A percentile compares a stretch with the other conserved stretches of the same genome.
phyloP scores from a whole-genome alignment of 2,329 filamentous ascomycete species.

The Blastomyces gilchristii region DNA sequence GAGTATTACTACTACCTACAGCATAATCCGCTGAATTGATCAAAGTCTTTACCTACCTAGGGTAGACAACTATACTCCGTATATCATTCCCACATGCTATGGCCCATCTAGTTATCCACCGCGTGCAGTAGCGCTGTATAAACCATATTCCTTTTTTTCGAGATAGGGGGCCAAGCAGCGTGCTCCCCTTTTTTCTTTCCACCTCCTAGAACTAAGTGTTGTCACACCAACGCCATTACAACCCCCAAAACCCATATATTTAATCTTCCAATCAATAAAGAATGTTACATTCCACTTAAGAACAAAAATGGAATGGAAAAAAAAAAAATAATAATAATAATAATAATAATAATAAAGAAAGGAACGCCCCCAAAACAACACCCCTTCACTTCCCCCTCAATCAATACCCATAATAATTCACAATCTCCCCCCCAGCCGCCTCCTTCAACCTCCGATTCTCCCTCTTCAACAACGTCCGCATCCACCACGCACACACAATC shows the following conservation, averaged over 20 bases:
- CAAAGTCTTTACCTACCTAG: no score
- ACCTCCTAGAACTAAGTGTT: neutral
- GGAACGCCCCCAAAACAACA: no score
- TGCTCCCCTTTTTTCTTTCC: no score
- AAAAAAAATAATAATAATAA: neutral
- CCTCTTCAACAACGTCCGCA: constrained; percentile 13
- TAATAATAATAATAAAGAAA: no score
- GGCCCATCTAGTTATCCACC: no score
- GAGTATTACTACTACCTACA: no score
- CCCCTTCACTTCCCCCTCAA: neutral
- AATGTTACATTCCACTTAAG: neutral
- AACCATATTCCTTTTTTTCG: no score
- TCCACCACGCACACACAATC: constrained; percentile 18
- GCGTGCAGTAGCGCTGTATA: no score
- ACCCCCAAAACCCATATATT: neutral
- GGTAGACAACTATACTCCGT: no score
- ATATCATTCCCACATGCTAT: no score
- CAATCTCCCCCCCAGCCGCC: neutral
- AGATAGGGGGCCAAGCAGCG: no score
- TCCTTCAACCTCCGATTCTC: constrained; percentile 13
- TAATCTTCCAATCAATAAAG: neutral
- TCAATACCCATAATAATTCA: constrained; percentile 17
- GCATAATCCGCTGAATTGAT: no score
- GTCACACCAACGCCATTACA: neutral
- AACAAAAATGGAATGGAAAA: neutral